These are phyloP conservation scores for Naegleria fowleri DNA, from an alignment of 208 protist species.

Conservation along the genomic window DNA sequence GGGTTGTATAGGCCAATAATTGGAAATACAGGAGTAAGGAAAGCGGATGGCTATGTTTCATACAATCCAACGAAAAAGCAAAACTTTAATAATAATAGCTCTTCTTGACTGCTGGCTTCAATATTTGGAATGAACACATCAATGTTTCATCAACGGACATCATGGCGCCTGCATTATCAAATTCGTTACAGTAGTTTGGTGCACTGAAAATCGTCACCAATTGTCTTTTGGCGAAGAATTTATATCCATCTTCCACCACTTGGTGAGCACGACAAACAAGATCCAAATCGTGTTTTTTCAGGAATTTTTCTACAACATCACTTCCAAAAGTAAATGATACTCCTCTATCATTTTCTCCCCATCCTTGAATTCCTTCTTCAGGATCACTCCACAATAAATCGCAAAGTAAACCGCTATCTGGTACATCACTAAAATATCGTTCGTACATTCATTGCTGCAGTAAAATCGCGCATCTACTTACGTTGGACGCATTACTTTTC, in stretches of 20 bases:
- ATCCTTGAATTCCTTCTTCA: slow-evolving; percentile 77
- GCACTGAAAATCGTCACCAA: slow-evolving; percentile 99
- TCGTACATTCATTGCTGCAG: neutral
- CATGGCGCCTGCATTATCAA: slow-evolving; percentile 99
- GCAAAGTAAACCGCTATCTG: slow-evolving; percentile 93
- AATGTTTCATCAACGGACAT: slow-evolving; percentile 91
- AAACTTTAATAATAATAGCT: slow-evolving; percentile 49
- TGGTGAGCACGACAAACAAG: slow-evolving; percentile 98
- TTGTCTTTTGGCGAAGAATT: slow-evolving; percentile 98
- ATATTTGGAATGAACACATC: slow-evolving; percentile 96
- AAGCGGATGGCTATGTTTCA: too few relatives aligned
- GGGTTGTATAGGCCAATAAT: too few relatives aligned
- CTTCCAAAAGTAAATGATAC: slow-evolving; percentile 95
- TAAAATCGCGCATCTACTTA: neutral
- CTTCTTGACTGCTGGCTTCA: slow-evolving; percentile 58
- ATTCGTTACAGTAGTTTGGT: slow-evolving; percentile 99
- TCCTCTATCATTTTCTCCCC: slow-evolving; percentile 77
- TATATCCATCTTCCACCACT: slow-evolving; percentile 97
- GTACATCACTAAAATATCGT: slow-evolving; percentile 72
- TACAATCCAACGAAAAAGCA: too few relatives aligned
- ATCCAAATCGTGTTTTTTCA: slow-evolving; percentile 97
- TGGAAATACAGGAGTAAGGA: too few relatives aligned
- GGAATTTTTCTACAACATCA: slow-evolving; percentile 94
- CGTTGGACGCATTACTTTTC: slow-evolving; percentile 88
- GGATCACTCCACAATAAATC: slow-evolving; percentile 99